Evolutionary conservation across 73 alveolate genomes (phyloP).

Genomic region (Durusdinium trenchii): DNA sequence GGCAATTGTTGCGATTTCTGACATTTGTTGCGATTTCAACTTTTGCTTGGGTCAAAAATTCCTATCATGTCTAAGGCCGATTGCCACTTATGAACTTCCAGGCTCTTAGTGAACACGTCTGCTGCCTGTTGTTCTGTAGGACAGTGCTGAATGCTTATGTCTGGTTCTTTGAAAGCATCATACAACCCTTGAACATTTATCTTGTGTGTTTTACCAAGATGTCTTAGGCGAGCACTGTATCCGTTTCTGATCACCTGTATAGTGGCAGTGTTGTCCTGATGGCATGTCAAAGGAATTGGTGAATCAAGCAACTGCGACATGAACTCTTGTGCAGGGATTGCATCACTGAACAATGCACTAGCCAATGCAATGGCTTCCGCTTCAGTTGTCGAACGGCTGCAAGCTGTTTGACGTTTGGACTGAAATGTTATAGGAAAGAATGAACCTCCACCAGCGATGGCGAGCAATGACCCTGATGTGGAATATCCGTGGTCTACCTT

Average conservation of each 20-base stretch:
- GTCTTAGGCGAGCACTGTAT: conserved; percentile 36
- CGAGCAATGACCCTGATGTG: conserved; percentile 46
- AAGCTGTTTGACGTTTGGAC: conserved; percentile 16
- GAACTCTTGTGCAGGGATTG: conserved; percentile 21
- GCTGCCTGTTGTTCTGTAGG: conserved; percentile 40
- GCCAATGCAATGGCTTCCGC: conserved; percentile 58
- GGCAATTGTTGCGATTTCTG: background rate
- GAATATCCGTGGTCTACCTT: conserved; percentile 46
- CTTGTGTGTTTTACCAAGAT: conserved; percentile 37
- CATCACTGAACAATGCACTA: conserved; percentile 13
- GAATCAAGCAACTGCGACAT: background rate
- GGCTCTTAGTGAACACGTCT: conserved; percentile 30
- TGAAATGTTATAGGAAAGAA: conserved; percentile 22
- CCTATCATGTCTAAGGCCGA: conserved; percentile 41
- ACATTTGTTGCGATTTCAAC: background rate
- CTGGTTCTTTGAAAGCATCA: conserved; percentile 40
- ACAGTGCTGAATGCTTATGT: background rate
- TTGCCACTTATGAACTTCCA: conserved; percentile 35
- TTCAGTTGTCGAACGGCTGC: conserved; percentile 2
- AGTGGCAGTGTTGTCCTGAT: conserved; percentile 67
- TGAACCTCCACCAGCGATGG: background rate
- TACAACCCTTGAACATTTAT: background rate
- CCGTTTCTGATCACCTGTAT: conserved; percentile 46
- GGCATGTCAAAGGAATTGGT: background rate
- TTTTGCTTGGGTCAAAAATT: background rate